Conservation (phyloP, 2,329 filamentous ascomycete genomes). For the Calonectria pseudoreteaudii region DNA sequence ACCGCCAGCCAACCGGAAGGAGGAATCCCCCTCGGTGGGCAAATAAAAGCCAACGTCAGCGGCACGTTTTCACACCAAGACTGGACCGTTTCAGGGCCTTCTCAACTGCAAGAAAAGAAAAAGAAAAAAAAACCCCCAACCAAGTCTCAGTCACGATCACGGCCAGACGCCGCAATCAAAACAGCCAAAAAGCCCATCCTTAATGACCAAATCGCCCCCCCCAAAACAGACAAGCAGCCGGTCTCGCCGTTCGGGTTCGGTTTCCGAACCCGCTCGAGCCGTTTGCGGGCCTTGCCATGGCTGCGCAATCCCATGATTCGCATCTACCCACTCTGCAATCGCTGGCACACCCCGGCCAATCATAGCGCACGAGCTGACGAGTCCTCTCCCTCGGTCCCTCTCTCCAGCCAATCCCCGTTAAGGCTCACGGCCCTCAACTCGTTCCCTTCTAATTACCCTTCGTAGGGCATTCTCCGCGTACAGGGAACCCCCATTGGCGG, state of each 20-base stretch:
- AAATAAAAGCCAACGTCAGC: not conserved
- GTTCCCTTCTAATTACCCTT: conserved; percentile 4
- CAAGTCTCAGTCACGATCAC: not conserved
- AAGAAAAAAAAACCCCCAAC: not conserved
- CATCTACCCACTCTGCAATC: conserved; percentile 27
- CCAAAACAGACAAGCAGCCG: not conserved
- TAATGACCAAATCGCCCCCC: not conserved
- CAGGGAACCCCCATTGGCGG: conserved; percentile 21
- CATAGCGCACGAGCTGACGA: conserved; percentile 48
- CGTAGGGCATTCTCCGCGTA: conserved; percentile 4
- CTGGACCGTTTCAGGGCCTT: not conserved
- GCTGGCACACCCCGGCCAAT: conserved; percentile 41
- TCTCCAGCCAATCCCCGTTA: conserved; percentile 7
- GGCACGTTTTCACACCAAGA: not conserved
- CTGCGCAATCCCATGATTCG: conserved; percentile 34
- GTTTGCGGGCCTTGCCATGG: conserved; percentile 4
- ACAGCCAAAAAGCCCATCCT: not conserved
- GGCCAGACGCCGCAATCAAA: not conserved
- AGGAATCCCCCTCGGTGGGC: not conserved
- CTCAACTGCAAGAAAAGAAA: not conserved
- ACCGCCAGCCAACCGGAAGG: not conserved
- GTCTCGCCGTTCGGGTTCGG: not conserved
- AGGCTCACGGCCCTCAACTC: not conserved
- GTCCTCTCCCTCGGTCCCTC: conserved; percentile 40
- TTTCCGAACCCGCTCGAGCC: not conserved